These are phyloP conservation scores for Peniophora sp. DNA, from an alignment of 1,284 basidiomycete genomes.

Conservation along the genomic window DNA sequence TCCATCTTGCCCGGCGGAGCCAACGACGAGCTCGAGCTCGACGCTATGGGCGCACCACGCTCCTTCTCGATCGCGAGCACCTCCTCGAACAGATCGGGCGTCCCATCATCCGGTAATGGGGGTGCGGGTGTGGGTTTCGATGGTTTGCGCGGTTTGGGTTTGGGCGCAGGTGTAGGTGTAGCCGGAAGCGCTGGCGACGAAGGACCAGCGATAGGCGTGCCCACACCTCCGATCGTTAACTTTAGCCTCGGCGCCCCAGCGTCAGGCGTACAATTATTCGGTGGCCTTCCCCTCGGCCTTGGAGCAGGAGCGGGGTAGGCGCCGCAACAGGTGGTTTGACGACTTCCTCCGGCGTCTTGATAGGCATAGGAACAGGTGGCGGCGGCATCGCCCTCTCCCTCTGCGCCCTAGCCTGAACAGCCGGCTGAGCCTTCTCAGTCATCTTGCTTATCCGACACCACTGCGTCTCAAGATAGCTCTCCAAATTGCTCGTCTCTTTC, in stretches of 20 bases:
- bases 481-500: slow-evolving; percentile 70
- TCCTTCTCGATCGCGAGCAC: slow-evolving; percentile 68
- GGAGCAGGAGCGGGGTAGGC: too few species aligned
- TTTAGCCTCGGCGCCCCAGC: too few species aligned
- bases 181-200: slow-evolving; percentile 8
- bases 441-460: slow-evolving; percentile 78
- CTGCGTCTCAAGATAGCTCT: slow-evolving; percentile 78
- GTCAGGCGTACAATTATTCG: too few species aligned
- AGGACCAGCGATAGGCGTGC: slow-evolving; percentile 8
- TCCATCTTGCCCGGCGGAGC: slow-evolving; percentile 9
- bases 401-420: slow-evolving; percentile 18
- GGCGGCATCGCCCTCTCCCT: slow-evolving; percentile 12
- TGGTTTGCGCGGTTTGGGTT: slow-evolving; percentile 36
- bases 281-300: too few species aligned
- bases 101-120: slow-evolving; percentile 54
- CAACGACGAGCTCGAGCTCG: too few species aligned
- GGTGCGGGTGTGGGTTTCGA: slow-evolving; percentile 38
- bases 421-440: slow-evolving; percentile 39
- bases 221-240: slow-evolving; percentile 9
- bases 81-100: slow-evolving; percentile 70
- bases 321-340: too few species aligned
- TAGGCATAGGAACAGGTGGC: slow-evolving; percentile 22
- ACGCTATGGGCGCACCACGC: slow-evolving; percentile 29
- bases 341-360: not conserved
- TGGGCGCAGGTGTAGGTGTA: slow-evolving; percentile 18